phyloP scores from a whole-genome alignment of 2,329 filamentous ascomycete species.

The Drechslera avenae region DNA sequence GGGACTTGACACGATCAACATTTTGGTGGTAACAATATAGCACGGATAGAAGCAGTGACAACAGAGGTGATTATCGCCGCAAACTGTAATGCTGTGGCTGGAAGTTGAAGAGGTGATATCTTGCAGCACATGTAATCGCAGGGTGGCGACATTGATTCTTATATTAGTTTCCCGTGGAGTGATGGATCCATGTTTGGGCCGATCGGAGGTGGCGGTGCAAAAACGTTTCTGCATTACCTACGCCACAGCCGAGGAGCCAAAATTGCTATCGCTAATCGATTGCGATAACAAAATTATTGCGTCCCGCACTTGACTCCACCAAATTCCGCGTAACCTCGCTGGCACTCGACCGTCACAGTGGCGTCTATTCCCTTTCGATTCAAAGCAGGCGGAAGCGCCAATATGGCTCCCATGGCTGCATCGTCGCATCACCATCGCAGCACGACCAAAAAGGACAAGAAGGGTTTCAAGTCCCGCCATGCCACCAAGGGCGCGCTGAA shows the following conservation, averaged over 20 bases:
- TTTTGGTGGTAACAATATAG: no score
- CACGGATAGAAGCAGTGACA: no score
- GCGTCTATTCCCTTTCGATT: constrained; percentile 73
- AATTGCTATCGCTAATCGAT: constrained; percentile 13
- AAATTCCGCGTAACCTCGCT: constrained; percentile 14
- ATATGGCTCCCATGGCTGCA: constrained; percentile 71
- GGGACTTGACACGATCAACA: no score
- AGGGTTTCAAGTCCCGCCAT: constrained; percentile 91
- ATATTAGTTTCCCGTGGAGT: no score
- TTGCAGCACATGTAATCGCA: no score
- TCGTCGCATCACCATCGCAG: constrained; percentile 81
- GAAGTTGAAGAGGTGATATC: no score
- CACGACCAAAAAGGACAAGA: constrained; percentile 87
- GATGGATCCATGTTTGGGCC: no score
- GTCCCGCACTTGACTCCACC: constrained; percentile 26
- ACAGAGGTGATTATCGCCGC: no score
- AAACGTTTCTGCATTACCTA: constrained; percentile 6
- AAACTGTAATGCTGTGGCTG: no score
- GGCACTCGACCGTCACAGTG: constrained; percentile 34
- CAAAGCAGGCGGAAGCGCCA: constrained; percentile 70
- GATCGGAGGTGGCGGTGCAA: not conserved
- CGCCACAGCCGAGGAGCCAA: constrained; percentile 27
- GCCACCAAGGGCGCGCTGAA: constrained; percentile 86
- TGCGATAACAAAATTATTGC: constrained; percentile 31
- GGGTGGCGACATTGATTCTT: no score